These are phyloP conservation scores for Neospermospora avenae DNA, from an alignment of 2,329 filamentous ascomycete genomes.

Conservation along the genomic window DNA sequence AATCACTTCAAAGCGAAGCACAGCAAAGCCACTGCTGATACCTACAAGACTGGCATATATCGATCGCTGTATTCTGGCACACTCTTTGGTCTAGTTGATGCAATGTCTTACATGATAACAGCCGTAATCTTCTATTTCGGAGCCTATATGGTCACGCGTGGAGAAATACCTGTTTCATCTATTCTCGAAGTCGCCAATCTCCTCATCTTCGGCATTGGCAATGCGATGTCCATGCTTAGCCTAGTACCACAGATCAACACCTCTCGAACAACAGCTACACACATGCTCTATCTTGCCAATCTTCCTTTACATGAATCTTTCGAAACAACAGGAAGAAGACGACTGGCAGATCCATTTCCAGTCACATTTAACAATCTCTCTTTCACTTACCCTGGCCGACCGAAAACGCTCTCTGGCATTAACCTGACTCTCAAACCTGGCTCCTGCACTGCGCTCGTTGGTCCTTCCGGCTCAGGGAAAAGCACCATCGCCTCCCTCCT, in stretches of 20 bases:
- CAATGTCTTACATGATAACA: conserved; percentile 66
- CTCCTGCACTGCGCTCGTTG: conserved; percentile 74
- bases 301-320: conserved; percentile 44
- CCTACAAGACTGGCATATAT: conserved; percentile 59
- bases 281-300: conserved; percentile 66
- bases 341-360: conserved; percentile 42
- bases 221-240: conserved; percentile 64
- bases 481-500: conserved; percentile 77
- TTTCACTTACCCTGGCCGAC: conserved; percentile 69
- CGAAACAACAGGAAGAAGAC: conserved; percentile 45
- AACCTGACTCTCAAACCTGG: conserved; percentile 61
- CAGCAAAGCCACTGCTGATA: conserved; percentile 44
- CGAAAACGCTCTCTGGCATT: conserved; percentile 59
- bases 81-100: conserved; percentile 76
- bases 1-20: conserved; percentile 66
- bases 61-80: conserved; percentile 65
- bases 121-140: conserved; percentile 86
- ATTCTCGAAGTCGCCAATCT: conserved; percentile 77
- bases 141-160: conserved; percentile 55
- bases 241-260: conserved; percentile 79
- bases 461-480: conserved; percentile 85
- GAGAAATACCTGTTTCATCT: conserved; percentile 49
- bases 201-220: conserved; percentile 78
- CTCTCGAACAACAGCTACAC: conserved; percentile 67
- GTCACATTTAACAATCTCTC: conserved; percentile 54